Base-by-base conservation (phyloP, 495 filamentous ascomycete species). In the Schizothecium vesticola region DNA sequence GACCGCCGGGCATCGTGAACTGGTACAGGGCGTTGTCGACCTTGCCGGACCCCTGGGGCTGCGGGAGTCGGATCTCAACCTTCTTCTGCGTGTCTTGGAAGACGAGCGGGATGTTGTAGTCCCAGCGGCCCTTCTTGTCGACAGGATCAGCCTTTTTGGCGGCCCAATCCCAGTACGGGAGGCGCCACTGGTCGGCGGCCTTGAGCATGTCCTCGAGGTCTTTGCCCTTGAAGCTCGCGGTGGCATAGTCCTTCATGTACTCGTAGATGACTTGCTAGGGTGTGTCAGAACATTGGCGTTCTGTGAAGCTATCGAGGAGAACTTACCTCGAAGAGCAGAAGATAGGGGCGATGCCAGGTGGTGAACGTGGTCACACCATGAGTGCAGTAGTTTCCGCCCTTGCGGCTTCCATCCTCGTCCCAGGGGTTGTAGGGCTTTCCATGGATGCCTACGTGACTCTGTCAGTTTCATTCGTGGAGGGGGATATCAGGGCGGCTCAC, bases 121-220 rank as follows among this genome's bases (percentile, higher is more conserved):
- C 61, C 61, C 61, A 51, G 24, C 21, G 16, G 26, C 11, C 29
- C 28, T 24, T 43, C 19, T 43, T 33, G 21, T 63, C 61, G 6
- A 13, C 31, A 3, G 13, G 29, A 9, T 63, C 29, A 3, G 28
- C 23, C 29, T 63, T 63, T 23, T 63, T 63, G 23, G 61, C 61
- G 9, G 61, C 61, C 61, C 28, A 63, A n/a, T 36, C 61, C 61
- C 28, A 63, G 61, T 43, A 63, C 2, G 61, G 61, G 16, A 63
- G 22, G 1, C 61, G 61, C 61, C 61, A 63, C 61, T 31, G 19
- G 61, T 63, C 61, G 22, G 28, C 61, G 31, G 61, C 61, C 19
- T 63, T 33, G 29, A 63, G 60, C 13, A 63, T 16, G 22, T 63
- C 61, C 2, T 63, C 25, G 26, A 31, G 61, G 28, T 63, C 61